Conservation (phyloP, 345 rosid genomes). For the Mercurialis annua region DNA sequence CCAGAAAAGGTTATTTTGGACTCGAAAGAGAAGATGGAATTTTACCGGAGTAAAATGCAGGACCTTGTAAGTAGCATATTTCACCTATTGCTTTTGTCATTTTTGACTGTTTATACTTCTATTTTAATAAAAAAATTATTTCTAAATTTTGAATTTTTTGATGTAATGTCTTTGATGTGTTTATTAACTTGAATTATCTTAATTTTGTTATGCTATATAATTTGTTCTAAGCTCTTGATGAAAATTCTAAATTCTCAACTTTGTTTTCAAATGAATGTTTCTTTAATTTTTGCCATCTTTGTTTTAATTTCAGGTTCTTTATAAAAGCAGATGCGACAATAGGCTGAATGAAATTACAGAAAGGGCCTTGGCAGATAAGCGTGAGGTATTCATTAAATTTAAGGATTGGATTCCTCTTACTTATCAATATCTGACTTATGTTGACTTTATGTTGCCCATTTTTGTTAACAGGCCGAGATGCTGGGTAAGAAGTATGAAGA, state of each 20-base stretch:
- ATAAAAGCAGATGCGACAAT: conserved; percentile 95
- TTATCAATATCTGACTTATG: conserved; percentile 15
- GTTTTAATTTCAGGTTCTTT: conserved; percentile 54
- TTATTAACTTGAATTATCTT: too few species aligned
- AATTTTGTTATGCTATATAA: neutral
- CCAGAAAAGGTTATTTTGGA: conserved; percentile 65
- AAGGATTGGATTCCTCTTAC: conserved; percentile 9
- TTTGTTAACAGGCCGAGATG: conserved; percentile 64
- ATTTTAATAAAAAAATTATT: too few species aligned
- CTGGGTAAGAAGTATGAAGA: conserved; percentile 94
- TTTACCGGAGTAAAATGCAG: conserved; percentile 90
- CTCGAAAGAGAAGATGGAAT: conserved; percentile 90
- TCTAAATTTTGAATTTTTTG: too few species aligned
- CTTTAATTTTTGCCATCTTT: conserved; percentile 1
- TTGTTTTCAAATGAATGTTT: neutral
- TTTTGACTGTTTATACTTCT: neutral
- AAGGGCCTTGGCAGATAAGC: conserved; percentile 87
- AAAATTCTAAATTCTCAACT: neutral
- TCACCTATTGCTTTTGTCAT: conserved; percentile 2
- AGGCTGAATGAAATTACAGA: conserved; percentile 90
- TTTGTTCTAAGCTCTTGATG: neutral
- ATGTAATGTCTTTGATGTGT: neutral
- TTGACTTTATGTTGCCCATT: conserved; percentile 21
- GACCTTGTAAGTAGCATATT: conserved; percentile 74
- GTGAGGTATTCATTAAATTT: conserved; percentile 56